Base-by-base conservation (phyloP, 129 eudicot species). In the Escallonia herrerae region DNA sequence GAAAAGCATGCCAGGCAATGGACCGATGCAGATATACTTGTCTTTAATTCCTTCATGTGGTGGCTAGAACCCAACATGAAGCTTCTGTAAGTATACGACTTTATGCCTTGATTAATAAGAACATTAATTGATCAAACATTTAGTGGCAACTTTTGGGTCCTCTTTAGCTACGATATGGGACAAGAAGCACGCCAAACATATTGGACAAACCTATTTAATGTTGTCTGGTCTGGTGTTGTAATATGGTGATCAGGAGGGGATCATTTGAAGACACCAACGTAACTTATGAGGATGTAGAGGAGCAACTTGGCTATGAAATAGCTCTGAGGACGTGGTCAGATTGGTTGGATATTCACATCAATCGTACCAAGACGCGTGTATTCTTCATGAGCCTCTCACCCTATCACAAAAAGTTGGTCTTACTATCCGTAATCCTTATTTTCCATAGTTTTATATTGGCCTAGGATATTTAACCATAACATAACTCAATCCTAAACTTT, bases 21-120 rank as follows among this genome's bases (percentile, higher is more conserved):
- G 96, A 80, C 66, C 5, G 79, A 88, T 67, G 89, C 87, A 54
- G 96, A 88, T 43, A 62, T 79, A 56, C 83, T 88, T 44, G 45
- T 84, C 62, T 88, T 88, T 46, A 66, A 80, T 64, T 74, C 93
- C 33, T 88, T 69, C 49, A 44, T 71, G 15, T 88, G 96, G 96
- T 88, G 96, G 96, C 58, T 72, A 7, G 49, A 49, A 8, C 81
- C 84, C 22, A 47, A 62, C 2, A 77, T 57, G 40, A 67, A 51
- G 5, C 53, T 67, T 67, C 12, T 67, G 71, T 67, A 55, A 67
- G 71, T 55, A 55, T 41, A 53, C 33, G 33, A 22, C 33, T 22
- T 22, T 22, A 22, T 22, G 33, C 33, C 33, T 22, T 22, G 33
- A 22, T 22, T 22, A 22, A 22, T 22, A 22, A 22, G 33, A 22